Conservation (phyloP, 2,329 filamentous ascomycete species). For the Fusarium chuoi region DNA sequence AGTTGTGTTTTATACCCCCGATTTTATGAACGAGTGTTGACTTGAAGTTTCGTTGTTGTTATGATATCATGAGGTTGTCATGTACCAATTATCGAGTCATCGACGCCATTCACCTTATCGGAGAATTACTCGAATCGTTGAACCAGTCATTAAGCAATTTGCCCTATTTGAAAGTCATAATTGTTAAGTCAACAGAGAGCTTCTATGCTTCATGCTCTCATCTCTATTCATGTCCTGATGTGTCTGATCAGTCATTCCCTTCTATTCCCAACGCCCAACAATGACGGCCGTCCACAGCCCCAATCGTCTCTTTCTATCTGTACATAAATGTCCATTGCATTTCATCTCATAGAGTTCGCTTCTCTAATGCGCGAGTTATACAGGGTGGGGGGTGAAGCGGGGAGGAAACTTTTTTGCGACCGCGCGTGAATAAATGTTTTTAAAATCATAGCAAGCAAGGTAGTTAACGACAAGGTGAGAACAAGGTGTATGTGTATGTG, state of each 20-base stretch:
- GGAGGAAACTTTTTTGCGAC: slow-evolving; percentile 17
- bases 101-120: not conserved
- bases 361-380: slow-evolving; percentile 28
- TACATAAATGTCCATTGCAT: slow-evolving; percentile 43
- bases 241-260: slow-evolving; percentile 37
- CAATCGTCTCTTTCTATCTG: slow-evolving; percentile 39
- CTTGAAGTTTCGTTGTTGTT: slow-evolving; percentile 4
- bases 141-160: not conserved
- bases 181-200: slow-evolving; percentile 35
- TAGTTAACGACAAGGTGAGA: slow-evolving; percentile 34
- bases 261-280: slow-evolving; percentile 48
- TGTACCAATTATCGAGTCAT: slow-evolving; percentile 2
- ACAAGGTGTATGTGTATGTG: slow-evolving; percentile 11
- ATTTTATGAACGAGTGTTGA: not conserved
- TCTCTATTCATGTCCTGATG: slow-evolving; percentile 42
- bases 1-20: slow-evolving; percentile 15
- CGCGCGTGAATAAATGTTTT: slow-evolving; percentile 3
- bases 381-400: slow-evolving; percentile 12
- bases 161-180: not conserved
- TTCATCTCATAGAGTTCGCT: slow-evolving; percentile 28
- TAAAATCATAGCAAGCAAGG: slow-evolving; percentile 30
- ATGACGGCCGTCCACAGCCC: slow-evolving; percentile 36
- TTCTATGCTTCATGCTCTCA: slow-evolving; percentile 41
- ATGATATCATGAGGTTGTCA: not conserved
- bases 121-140: not conserved